A percentile compares a stretch with the other conserved stretches of the same genome.
Conservation (phyloP, 208 protist species). For the Entamoeba nuttalli region DNA sequence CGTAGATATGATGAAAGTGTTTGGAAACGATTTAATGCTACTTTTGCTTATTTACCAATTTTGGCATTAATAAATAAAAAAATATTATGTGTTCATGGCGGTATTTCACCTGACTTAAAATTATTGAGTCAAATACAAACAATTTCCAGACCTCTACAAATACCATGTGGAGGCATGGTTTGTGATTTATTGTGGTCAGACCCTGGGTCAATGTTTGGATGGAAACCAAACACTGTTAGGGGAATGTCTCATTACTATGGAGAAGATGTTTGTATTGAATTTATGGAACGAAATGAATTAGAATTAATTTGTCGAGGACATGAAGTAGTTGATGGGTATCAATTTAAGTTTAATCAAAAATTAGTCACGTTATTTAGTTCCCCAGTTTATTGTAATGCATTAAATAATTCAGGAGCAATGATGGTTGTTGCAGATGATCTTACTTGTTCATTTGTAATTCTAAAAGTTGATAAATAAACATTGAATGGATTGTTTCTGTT, state of each 20-base stretch:
- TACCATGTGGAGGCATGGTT: constrained; percentile 90
- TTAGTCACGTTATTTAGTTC: constrained; percentile 98
- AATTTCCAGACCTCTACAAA: constrained; percentile 82
- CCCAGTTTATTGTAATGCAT: constrained; percentile 97
- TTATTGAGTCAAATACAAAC: constrained; percentile 80
- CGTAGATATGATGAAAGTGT: constrained; percentile 36
- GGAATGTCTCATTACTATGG: constrained; percentile 94
- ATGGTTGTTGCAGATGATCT: constrained; percentile 81
- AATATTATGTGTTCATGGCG: constrained; percentile 96
- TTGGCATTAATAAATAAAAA: constrained; percentile 95
- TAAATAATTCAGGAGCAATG: constrained; percentile 96
- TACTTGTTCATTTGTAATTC: constrained; percentile 74
- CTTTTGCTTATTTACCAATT: constrained; percentile 93
- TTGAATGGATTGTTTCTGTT: no score
- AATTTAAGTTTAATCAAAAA: constrained; percentile 94
- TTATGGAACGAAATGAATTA: constrained; percentile 90
- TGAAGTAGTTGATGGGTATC: constrained; percentile 93
- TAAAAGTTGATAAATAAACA: background rate
- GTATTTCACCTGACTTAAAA: constrained; percentile 81
- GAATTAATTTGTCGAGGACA: constrained; percentile 96
- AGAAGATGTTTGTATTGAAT: constrained; percentile 81
- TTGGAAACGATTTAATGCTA: constrained; percentile 95
- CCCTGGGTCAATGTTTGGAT: constrained; percentile 73
- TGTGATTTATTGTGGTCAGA: constrained; percentile 98
- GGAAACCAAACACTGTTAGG: constrained; percentile 89